Percentiles rank a stretch among this genome's conserved stretches.
These are phyloP conservation scores for Metarhizium album DNA, from an alignment of 2,329 filamentous ascomycete genomes.

Conservation along the genomic window DNA sequence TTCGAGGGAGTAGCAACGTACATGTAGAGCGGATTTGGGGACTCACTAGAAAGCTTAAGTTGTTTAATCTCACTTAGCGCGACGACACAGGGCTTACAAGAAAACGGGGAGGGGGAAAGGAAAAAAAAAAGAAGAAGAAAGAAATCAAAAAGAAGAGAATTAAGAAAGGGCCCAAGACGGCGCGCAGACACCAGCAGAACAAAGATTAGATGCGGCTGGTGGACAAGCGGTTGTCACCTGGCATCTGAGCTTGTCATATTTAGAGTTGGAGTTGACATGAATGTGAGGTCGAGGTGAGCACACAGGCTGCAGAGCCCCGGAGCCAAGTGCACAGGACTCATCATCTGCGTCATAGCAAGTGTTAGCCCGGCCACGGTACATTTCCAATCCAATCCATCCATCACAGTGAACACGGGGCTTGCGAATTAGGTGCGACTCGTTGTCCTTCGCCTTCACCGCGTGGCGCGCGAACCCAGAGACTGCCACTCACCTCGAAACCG, in stretches of 20 bases:
- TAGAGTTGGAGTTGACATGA: neutral
- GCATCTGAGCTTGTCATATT: neutral
- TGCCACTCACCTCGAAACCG: too few species aligned
- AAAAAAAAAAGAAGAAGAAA: neutral
- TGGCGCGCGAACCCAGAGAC: too few species aligned
- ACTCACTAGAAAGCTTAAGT: neutral
- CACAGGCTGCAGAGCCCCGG: neutral
- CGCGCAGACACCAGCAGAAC: too few species aligned
- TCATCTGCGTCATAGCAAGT: neutral
- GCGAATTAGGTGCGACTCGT: too few species aligned
- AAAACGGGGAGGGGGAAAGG: neutral
- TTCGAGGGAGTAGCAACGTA: too few species aligned
- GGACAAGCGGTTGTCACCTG: neutral
- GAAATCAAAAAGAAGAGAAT: too few species aligned
- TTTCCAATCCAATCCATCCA: neutral
- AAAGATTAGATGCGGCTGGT: neutral
- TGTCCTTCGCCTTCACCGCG: too few species aligned
- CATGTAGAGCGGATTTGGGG: neutral
- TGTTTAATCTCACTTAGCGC: neutral
- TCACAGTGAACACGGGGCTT: too few species aligned
- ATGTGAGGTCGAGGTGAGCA: constrained; percentile 1
- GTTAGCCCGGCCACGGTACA: neutral
- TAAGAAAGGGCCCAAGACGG: too few species aligned
- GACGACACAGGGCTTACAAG: neutral
- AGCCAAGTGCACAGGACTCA: neutral